Conservation (phyloP, 192 early-diverging fungal genomes). For the Backusella tuberculispora region DNA sequence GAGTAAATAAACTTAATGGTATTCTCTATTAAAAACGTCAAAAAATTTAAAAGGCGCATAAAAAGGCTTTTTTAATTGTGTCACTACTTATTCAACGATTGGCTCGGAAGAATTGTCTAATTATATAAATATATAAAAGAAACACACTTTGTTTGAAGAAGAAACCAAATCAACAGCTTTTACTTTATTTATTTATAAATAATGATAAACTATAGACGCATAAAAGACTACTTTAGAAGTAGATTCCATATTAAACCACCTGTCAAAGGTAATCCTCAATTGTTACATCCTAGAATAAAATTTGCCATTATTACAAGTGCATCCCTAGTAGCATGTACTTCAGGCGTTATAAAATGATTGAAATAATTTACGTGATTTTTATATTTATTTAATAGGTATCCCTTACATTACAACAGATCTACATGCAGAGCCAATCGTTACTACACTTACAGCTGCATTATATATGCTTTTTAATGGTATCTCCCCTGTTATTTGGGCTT, state of each 20-base stretch:
- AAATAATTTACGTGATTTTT: neutral
- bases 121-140: neutral
- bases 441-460: slow-evolving; percentile 47
- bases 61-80: neutral
- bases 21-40: neutral
- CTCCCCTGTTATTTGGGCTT: slow-evolving; percentile 45
- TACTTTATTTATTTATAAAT: neutral
- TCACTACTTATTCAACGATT: neutral
- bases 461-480: slow-evolving; percentile 52
- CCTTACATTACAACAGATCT: slow-evolving; percentile 44
- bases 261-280: slow-evolving; percentile 23
- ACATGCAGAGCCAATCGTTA: slow-evolving; percentile 39
- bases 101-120: neutral
- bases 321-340: slow-evolving; percentile 20
- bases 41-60: neutral
- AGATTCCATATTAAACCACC: slow-evolving; percentile 15
- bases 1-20: neutral
- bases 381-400: neutral
- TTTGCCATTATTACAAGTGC: slow-evolving; percentile 10
- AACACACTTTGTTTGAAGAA: neutral
- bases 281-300: slow-evolving; percentile 2
- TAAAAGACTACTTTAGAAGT: neutral
- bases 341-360: neutral
- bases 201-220: neutral
- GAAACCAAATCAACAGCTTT: neutral